phyloP scores from a whole-genome alignment of 139 green algal species.

The Auxenochlorella pyrenoidosa region DNA sequence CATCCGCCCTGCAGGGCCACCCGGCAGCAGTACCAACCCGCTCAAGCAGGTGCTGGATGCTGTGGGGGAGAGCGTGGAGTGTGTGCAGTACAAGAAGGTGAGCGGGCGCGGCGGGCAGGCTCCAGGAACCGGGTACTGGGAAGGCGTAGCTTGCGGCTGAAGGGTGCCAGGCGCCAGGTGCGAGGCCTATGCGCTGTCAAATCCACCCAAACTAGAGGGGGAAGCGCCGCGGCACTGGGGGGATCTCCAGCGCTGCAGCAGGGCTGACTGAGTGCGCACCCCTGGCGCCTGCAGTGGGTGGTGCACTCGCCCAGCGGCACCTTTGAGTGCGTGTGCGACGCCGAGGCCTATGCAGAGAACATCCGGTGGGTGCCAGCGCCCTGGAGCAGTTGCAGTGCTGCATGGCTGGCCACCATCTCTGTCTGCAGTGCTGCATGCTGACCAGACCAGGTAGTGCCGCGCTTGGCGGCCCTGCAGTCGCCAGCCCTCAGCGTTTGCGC shows the following conservation, averaged over 20 bases:
- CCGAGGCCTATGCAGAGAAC: constrained; percentile 62
- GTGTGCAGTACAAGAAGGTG: constrained; percentile 92
- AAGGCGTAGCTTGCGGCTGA: background rate
- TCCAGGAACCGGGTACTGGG: too few species aligned
- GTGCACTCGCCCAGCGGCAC: constrained; percentile 73
- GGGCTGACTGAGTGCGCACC: constrained; percentile 37
- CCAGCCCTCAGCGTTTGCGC: too few species aligned
- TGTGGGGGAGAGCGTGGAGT: constrained; percentile 84
- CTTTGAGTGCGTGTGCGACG: constrained; percentile 71
- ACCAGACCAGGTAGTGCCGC: too few species aligned
- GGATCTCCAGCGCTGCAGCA: too few species aligned
- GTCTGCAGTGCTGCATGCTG: too few species aligned
- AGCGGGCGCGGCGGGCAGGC: constrained; percentile 31
- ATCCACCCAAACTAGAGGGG: too few species aligned
- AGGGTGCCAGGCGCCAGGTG: too few species aligned
- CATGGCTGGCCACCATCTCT: background rate
- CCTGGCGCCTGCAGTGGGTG: constrained; percentile 83
- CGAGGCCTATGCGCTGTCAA: too few species aligned
- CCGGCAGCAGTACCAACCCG: constrained; percentile 77
- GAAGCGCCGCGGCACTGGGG: too few species aligned
- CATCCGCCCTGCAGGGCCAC: constrained; percentile 60
- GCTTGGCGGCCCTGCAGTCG: too few species aligned
- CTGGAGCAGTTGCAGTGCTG: background rate
- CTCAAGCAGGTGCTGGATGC: constrained; percentile 84
- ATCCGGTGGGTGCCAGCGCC: constrained; percentile 35